Conservation (phyloP, 371 early-diverging fungal species). For the Mortierella sp. region DNA sequence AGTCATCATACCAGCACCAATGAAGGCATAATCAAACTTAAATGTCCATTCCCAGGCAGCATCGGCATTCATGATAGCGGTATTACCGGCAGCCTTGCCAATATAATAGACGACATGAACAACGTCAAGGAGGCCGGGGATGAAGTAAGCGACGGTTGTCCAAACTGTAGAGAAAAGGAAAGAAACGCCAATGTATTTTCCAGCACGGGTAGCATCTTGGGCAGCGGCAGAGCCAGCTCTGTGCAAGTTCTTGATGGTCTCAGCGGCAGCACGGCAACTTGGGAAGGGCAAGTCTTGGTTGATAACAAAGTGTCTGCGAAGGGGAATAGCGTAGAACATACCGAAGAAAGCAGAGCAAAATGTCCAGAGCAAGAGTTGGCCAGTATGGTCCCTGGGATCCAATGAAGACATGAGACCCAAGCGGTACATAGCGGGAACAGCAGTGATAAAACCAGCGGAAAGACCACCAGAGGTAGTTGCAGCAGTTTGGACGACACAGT, state of each 20-base stretch:
- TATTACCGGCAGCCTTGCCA: conserved; percentile 61
- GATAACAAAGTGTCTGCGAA: conserved; percentile 78
- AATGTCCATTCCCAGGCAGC: conserved; percentile 70
- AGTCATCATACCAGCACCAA: conserved; percentile 79
- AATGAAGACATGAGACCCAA: too few species aligned
- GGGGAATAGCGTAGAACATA: conserved; percentile 81
- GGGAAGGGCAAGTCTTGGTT: conserved; percentile 80
- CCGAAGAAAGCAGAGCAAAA: conserved; percentile 76
- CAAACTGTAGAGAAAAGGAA: conserved; percentile 63
- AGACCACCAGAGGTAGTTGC: conserved; percentile 83
- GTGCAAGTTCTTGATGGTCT: conserved; percentile 76
- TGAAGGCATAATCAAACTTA: conserved; percentile 70
- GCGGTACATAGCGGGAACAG: conserved; percentile 83
- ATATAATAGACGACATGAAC: conserved; percentile 74
- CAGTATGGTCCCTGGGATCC: too few species aligned
- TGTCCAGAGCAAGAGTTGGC: too few species aligned
- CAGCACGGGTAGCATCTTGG: too few species aligned
- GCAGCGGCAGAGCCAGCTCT: conserved; percentile 60
- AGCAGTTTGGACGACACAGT: conserved; percentile 78
- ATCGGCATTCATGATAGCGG: conserved; percentile 67
- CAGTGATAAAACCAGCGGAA: conserved; percentile 77
- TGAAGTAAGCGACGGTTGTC: conserved; percentile 65
- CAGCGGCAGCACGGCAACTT: conserved; percentile 77
- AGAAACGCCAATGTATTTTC: too few species aligned
- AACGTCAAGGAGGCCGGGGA: conserved; percentile 68